A percentile compares a stretch with the other conserved stretches of the same genome.
phyloP scores from a whole-genome alignment of 306 rosid species.

The Lotus japonicus region DNA sequence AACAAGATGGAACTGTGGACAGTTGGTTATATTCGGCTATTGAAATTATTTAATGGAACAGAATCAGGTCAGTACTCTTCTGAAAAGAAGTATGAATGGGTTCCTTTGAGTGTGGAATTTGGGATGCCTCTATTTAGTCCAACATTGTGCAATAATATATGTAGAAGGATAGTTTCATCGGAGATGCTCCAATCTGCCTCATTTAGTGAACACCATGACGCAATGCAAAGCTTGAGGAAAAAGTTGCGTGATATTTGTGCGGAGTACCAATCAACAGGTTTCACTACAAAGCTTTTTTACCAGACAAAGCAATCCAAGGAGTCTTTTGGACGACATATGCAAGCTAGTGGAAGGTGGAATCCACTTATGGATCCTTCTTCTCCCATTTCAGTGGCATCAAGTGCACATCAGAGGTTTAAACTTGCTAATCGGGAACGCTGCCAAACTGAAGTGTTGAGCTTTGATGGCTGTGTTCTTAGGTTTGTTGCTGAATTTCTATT shows the following conservation, averaged over 20 bases:
- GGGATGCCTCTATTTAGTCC: slow-evolving; percentile 94
- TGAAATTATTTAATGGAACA: slow-evolving; percentile 63
- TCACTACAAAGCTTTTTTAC: slow-evolving; percentile 80
- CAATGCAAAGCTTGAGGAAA: slow-evolving; percentile 78
- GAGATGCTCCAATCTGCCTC: slow-evolving; percentile 73
- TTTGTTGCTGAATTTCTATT: slow-evolving; percentile 31
- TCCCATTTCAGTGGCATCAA: slow-evolving; percentile 69
- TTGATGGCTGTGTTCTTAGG: slow-evolving; percentile 88
- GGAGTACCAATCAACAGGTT: slow-evolving; percentile 81
- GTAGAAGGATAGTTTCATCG: slow-evolving; percentile 76
- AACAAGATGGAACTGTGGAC: slow-evolving; percentile 67
- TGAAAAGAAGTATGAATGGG: slow-evolving; percentile 75
- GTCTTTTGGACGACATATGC: slow-evolving; percentile 46
- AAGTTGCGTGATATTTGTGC: slow-evolving; percentile 73
- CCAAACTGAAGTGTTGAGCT: slow-evolving; percentile 82
- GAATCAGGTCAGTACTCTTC: slow-evolving; percentile 39
- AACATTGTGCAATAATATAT: slow-evolving; percentile 58
- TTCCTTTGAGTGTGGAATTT: slow-evolving; percentile 84
- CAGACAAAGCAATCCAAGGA: slow-evolving; percentile 70
- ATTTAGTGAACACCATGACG: slow-evolving; percentile 67
- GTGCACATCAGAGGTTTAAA: slow-evolving; percentile 62
- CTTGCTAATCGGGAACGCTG: slow-evolving; percentile 63
- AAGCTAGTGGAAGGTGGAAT: slow-evolving; percentile 89
- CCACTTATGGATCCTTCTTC: slow-evolving; percentile 75
- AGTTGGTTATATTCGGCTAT: slow-evolving; percentile 79